Percentiles rank a stretch among this genome's conserved stretches.
Evolutionary conservation across 495 filamentous ascomycete species (phyloP).

Genomic region (Penicillium salamii): DNA sequence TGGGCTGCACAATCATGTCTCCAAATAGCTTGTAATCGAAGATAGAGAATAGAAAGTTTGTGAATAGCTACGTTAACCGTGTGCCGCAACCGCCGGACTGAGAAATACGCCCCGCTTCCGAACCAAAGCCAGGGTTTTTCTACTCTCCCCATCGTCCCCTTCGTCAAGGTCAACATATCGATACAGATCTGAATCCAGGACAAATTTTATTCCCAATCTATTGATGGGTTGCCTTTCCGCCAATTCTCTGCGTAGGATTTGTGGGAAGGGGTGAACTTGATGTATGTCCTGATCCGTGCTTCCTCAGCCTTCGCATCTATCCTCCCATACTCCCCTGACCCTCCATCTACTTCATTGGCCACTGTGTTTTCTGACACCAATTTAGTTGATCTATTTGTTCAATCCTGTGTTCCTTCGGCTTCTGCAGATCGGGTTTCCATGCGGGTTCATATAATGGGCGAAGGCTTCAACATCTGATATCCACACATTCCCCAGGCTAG

Average conservation of each 20-base stretch:
- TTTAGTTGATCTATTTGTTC: conserved; percentile 4
- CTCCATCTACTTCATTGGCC: neutral
- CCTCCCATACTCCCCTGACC: neutral
- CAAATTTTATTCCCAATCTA: neutral
- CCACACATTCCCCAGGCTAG: conserved; percentile 3
- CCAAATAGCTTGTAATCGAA: conserved; percentile 7
- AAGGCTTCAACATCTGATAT: conserved; percentile 9
- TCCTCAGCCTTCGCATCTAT: conserved; percentile 1
- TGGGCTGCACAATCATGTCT: conserved; percentile 45
- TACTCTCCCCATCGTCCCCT: conserved; percentile 6
- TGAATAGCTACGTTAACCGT: neutral
- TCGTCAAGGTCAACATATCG: conserved; percentile 5
- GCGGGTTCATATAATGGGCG: conserved; percentile 1
- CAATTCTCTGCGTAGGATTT: neutral
- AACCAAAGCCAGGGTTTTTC: conserved; percentile 19
- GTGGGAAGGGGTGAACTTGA: conserved; percentile 9
- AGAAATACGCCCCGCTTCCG: conserved; percentile 26
- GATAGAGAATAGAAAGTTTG: conserved; percentile 2
- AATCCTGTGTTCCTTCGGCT: neutral
- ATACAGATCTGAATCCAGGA: neutral
- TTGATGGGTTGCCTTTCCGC: neutral
- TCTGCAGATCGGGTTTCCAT: conserved; percentile 3
- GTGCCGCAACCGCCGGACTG: conserved; percentile 21
- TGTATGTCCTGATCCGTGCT: conserved; percentile 11
- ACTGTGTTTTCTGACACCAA: neutral